A percentile compares a stretch with the other conserved stretches of the same genome.
Conservation (phyloP, 306 rosid species). For the Cucumis melo region DNA sequence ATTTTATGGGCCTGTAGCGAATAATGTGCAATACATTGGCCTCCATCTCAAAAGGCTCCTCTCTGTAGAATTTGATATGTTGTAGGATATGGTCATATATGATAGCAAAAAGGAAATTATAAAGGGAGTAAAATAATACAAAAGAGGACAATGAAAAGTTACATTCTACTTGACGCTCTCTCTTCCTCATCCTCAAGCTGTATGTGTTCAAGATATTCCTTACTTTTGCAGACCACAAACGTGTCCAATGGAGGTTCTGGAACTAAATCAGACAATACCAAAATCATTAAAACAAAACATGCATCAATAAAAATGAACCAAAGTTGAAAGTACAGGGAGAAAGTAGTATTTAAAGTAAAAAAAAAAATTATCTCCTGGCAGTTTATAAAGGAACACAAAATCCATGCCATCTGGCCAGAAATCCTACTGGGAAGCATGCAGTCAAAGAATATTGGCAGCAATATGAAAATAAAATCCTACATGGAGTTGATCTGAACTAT, state of each 20-base stretch:
- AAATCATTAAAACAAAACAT: neutral
- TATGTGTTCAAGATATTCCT: constrained; percentile 61
- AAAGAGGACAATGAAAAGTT: constrained; percentile 2
- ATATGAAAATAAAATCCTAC: neutral
- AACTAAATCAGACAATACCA: constrained; percentile 20
- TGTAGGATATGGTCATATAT: neutral
- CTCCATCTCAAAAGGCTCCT: constrained; percentile 49
- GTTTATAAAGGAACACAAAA: neutral
- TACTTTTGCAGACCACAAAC: constrained; percentile 83
- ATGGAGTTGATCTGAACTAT: neutral
- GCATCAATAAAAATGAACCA: neutral
- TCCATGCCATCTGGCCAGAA: neutral
- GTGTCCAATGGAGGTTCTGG: constrained; percentile 64
- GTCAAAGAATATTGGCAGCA: neutral
- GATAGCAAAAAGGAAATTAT: neutral
- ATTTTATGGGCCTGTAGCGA: constrained; percentile 75
- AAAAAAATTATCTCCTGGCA: neutral
- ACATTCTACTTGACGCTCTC: constrained; percentile 61
- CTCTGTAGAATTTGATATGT: constrained; percentile 12
- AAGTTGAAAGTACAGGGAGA: neutral
- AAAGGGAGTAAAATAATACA: neutral
- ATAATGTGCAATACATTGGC: constrained; percentile 46
- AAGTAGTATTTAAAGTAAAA: neutral
- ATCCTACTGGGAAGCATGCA: neutral
- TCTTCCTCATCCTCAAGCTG: constrained; percentile 64